These are phyloP conservation scores for Benincasa hispida DNA, from an alignment of 306 rosid species.

Conservation along the genomic window DNA sequence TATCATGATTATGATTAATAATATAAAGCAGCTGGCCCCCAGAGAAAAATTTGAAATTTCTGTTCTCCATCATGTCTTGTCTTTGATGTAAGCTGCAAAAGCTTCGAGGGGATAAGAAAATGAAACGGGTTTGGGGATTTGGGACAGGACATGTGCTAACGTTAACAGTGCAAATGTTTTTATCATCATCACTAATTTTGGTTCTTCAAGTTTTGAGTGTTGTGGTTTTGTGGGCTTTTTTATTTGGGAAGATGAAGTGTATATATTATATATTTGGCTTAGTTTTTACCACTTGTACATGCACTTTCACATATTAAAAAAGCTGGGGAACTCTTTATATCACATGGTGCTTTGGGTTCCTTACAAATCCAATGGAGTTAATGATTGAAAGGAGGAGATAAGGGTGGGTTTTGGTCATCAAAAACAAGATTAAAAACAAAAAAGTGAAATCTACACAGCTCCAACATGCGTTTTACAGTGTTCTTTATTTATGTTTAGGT, in stretches of 20 bases:
- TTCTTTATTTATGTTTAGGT: not conserved
- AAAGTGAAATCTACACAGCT: not conserved
- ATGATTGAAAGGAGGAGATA: not conserved
- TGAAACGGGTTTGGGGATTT: not conserved
- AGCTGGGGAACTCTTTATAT: not conserved
- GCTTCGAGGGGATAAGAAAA: not conserved
- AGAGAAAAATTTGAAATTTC: not conserved
- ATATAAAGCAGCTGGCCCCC: not conserved
- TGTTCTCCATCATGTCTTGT: not conserved
- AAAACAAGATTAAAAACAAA: not conserved
- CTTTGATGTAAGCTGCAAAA: not conserved
- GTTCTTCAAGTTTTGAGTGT: not conserved
- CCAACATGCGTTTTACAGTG: not conserved
- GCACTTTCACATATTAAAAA: not conserved
- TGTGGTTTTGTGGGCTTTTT: not conserved
- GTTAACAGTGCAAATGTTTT: not conserved
- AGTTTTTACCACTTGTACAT: not conserved
- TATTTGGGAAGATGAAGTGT: not conserved
- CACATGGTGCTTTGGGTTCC: not conserved
- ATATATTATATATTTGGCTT: not conserved
- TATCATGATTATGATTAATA: not conserved
- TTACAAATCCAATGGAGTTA: not conserved
- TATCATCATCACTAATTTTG: not conserved
- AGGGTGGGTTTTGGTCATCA: not conserved
- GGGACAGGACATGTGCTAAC: constrained; percentile 5